Evolutionary conservation across 192 early-diverging fungal species (phyloP), one percentile per base, ranked within the genome.

Genomic region (Podila verticillata): DNA sequence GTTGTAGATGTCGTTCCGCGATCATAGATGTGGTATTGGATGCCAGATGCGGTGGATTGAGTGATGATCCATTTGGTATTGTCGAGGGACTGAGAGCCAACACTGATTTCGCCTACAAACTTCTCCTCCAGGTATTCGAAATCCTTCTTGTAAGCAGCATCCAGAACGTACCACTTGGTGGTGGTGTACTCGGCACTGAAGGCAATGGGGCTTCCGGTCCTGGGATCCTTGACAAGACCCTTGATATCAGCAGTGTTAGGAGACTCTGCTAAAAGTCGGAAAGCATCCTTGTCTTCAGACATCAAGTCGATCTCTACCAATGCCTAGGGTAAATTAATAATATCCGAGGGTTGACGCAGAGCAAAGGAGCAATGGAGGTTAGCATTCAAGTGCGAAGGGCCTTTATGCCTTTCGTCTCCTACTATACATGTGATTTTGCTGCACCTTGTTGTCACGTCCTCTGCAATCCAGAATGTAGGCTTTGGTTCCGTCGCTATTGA

Each of bases 1-100:
- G 66, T 59, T 22, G 56, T 47, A 6, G 66, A 36, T 4, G 57
- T 30, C 20, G 66, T 59, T 10, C 19, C 66, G 12, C 66, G 66
- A 28, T 68, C 36, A 30, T 68, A 68, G 36, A 68, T 39, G 56
- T 68, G 66, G 19, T 68, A 68, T 31, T 68, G 66, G 10, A 68
- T 13, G 57, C 57, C 57, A 22, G 57, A 68, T 30, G 56, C 30
- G 4, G 48, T 68, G 57, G 57, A 48, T 24, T 68, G 66, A 30
- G 54, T 59, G 39, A 72, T 65, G 31, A 72, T 10, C 70, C 70
- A 72, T 32, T 48, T 65, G 9, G 32, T 65, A 20, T 72, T 72
- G 57, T 72, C 70, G 5, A 65, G 47, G n/a, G 70, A 51, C 31
- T 72, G 70, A 7, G 70, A 72, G 20, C 9, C 10, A 24, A 72